Percentiles rank a stretch among this genome's conserved stretches.
Evolutionary conservation across 495 filamentous ascomycete species (phyloP).

Genomic region (Aspergillus indologenus): DNA sequence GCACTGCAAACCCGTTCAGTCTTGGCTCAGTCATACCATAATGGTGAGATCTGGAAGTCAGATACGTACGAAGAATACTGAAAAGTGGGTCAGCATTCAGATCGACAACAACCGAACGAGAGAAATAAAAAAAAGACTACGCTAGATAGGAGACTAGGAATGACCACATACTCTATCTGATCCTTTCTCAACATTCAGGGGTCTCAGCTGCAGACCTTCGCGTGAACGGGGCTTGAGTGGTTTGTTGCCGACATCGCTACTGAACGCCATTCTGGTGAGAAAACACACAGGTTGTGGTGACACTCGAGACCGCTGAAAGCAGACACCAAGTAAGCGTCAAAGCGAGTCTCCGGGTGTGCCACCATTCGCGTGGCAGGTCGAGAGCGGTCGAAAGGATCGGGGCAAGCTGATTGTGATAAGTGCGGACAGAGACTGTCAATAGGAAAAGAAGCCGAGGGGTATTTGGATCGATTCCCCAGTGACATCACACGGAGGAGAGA

Average conservation of each 20-base stretch:
- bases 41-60: not conserved
- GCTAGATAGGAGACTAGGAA: not conserved
- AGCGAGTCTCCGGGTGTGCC: not conserved
- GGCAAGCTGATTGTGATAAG: not conserved
- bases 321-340: not conserved
- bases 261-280: constrained; percentile 25
- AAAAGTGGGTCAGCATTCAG: constrained; percentile 5
- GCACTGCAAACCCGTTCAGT: constrained; percentile 22
- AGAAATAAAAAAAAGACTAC: too few species aligned
- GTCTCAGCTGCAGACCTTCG: constrained; percentile 25
- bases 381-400: not conserved
- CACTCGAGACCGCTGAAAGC: not conserved
- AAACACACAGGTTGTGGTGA: not conserved
- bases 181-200: constrained; percentile 37
- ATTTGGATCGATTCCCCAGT: constrained; percentile 18
- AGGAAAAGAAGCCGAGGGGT: constrained; percentile 18
- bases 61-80: constrained; percentile 24
- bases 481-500: constrained; percentile 15
- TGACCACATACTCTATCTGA: constrained; percentile 30
- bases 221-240: constrained; percentile 13
- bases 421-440: constrained; percentile 6
- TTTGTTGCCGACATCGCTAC: constrained; percentile 8
- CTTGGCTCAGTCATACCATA: not conserved
- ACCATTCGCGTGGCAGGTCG: not conserved
- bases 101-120: not conserved